Conservation (phyloP, 352 stramenopile species). For the Phytophthora crassamura region DNA sequence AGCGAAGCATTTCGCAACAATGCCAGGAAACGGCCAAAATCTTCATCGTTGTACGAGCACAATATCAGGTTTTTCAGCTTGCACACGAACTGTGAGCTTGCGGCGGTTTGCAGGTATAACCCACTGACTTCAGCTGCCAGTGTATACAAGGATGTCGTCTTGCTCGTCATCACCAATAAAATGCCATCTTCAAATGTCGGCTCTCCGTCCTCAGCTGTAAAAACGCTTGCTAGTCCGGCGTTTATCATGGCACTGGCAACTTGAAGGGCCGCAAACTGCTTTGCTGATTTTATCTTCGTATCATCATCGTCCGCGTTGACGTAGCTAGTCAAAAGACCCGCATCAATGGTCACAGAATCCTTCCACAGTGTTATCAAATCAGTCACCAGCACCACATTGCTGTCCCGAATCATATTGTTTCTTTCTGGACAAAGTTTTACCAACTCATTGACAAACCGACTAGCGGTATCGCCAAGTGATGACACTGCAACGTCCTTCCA, state of each 20-base stretch:
- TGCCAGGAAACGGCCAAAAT: conserved; percentile 70
- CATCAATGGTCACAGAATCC: conserved; percentile 46
- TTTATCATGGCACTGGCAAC: conserved; percentile 66
- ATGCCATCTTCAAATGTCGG: conserved; percentile 59
- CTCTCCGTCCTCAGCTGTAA: conserved; percentile 29
- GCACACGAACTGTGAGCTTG: conserved; percentile 34
- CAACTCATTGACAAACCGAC: conserved; percentile 64
- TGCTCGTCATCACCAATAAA: conserved; percentile 56
- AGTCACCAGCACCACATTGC: conserved; percentile 68
- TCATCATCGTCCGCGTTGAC: conserved; percentile 50
- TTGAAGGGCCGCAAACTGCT: conserved; percentile 66
- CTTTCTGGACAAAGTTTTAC: conserved; percentile 63
- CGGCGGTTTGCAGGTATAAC: conserved; percentile 39
- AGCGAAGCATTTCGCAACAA: conserved; percentile 70
- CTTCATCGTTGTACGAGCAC: conserved; percentile 65
- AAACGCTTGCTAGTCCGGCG: conserved; percentile 33
- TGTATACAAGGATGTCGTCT: conserved; percentile 53
- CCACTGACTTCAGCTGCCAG: conserved; percentile 75
- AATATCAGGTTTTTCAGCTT: conserved; percentile 53
- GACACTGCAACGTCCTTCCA: conserved; percentile 52
- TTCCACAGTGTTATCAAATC: conserved; percentile 70
- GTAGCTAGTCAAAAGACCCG: conserved; percentile 43
- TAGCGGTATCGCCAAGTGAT: conserved; percentile 28
- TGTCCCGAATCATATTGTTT: conserved; percentile 64
- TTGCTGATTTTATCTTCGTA: conserved; percentile 43